These are phyloP conservation scores for Aspergillus olivimuriae DNA, from an alignment of 495 filamentous ascomycete species.

Conservation along the genomic window DNA sequence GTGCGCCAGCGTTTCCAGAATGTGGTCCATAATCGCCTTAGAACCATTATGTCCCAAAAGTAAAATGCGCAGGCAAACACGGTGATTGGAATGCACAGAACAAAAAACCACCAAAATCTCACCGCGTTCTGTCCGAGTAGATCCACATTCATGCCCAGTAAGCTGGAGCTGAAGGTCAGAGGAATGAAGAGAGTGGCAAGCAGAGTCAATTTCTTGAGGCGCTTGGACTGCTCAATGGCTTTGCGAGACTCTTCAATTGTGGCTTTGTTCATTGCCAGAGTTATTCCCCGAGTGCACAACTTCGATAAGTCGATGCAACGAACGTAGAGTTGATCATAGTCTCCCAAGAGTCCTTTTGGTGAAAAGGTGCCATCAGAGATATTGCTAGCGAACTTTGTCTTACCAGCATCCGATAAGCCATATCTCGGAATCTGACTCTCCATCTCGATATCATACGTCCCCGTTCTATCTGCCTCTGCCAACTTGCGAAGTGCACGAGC, in stretches of 20 bases:
- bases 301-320: not conserved
- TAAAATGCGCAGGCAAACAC: not conserved
- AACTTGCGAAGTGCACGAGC: not conserved
- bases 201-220: slow-evolving; percentile 2
- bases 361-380: not conserved
- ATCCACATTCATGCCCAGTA: slow-evolving; percentile 3
- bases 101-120: slow-evolving; percentile 4
- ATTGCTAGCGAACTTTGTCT: no score
- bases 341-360: not conserved
- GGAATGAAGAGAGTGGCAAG: slow-evolving; percentile 2
- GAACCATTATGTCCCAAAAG: not conserved
- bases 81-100: not conserved
- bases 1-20: not conserved
- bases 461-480: not conserved
- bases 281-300: not conserved
- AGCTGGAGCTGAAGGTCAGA: not conserved
- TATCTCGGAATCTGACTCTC: not conserved
- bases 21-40: not conserved
- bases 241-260: slow-evolving; percentile 1
- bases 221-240: slow-evolving; percentile 3
- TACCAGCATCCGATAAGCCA: no score
- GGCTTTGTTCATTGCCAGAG: slow-evolving; percentile 1
- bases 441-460: not conserved
- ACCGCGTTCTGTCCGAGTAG: not conserved
- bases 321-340: not conserved